phyloP scores from a whole-genome alignment of 176 grass and related monocot genomes.

The Pontederia paniculata region DNA sequence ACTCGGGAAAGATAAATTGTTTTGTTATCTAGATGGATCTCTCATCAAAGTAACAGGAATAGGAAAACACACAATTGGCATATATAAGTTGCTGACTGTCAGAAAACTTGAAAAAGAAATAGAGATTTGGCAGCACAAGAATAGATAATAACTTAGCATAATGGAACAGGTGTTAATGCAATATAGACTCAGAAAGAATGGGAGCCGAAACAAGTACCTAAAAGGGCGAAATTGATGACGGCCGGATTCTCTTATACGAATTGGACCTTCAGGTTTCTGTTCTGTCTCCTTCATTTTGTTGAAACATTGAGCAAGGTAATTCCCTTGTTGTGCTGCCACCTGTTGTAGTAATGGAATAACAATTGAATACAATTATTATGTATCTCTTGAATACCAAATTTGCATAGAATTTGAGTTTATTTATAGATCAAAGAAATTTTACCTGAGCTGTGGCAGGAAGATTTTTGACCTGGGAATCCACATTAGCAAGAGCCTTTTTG shows the following conservation, averaged over 20 bases:
- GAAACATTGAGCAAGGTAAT: conserved; percentile 76
- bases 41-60: no score
- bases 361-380: neutral
- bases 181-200: no score
- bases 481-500: conserved; percentile 61
- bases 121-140: no score
- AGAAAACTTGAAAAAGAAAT: no score
- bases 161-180: neutral
- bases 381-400: neutral
- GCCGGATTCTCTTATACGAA: conserved; percentile 45
- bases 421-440: neutral
- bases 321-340: conserved; percentile 88
- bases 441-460: conserved; percentile 95
- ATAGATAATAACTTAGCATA: no score
- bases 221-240: conserved; percentile 81
- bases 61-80: no score
- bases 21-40: no score
- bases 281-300: conserved; percentile 72
- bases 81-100: no score
- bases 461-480: conserved; percentile 88
- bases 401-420: neutral
- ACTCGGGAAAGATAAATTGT: no score
- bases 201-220: conserved; percentile 28
- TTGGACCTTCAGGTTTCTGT: conserved; percentile 77
- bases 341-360: conserved; percentile 14